phyloP scores from a whole-genome alignment of 1,284 basidiomycete genomes.

The Rhodotorula sp. region DNA sequence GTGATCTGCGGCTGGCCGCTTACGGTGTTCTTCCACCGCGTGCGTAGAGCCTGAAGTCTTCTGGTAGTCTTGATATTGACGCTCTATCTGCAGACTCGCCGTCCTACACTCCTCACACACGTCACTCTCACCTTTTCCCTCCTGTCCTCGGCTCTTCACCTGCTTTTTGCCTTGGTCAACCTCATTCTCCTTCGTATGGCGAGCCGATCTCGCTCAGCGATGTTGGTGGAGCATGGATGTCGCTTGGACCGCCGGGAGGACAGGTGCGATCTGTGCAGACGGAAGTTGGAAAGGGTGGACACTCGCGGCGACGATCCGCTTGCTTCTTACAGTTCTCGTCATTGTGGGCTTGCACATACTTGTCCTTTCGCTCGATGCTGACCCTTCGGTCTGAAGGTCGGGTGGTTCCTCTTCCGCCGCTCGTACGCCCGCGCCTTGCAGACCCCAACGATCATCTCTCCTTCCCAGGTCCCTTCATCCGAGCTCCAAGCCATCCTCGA shows the following conservation, averaged over 20 bases:
- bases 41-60: not conserved
- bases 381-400: not conserved
- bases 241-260: not conserved
- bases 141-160: not conserved
- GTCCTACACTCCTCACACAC: constrained; percentile 2
- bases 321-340: not conserved
- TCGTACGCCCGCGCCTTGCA: constrained; percentile 11
- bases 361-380: not conserved
- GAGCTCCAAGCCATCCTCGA: constrained; percentile 16
- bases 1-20: not conserved
- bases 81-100: not conserved
- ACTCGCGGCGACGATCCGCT: constrained; percentile 1
- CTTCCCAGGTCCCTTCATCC: constrained; percentile 17
- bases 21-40: constrained; percentile 6
- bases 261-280: not conserved
- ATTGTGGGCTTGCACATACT: not conserved
- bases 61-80: not conserved
- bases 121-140: not conserved
- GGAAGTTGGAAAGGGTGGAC: constrained; percentile 4
- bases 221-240: constrained; percentile 16
- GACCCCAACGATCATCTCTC: constrained; percentile 14
- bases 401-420: constrained; percentile 6
- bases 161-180: constrained; percentile 11
- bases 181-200: constrained; percentile 16
- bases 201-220: not conserved